phyloP scores from a whole-genome alignment of 108 stramenopile species.

The Licmophora abbreviata region DNA sequence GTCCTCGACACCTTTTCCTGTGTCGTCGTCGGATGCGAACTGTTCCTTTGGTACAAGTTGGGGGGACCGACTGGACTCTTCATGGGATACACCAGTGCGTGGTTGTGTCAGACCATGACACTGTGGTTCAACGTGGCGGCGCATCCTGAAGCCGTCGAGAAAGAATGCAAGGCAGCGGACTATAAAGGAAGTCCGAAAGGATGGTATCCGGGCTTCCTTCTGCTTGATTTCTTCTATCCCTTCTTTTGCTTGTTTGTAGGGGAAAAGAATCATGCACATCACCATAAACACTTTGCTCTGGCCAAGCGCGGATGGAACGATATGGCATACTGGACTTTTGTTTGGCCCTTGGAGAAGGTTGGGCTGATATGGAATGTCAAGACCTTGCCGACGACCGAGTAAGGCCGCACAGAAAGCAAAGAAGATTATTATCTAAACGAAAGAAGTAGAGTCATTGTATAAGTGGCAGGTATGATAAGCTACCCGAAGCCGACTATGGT shows the following conservation, averaged over 20 bases:
- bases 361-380: slow-evolving; percentile 40
- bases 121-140: slow-evolving; percentile 52
- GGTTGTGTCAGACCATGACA: slow-evolving; percentile 39
- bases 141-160: slow-evolving; percentile 26
- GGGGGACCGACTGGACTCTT: slow-evolving; percentile 33
- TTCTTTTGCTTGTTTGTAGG: slow-evolving; percentile 16
- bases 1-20: slow-evolving; percentile 38
- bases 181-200: slow-evolving; percentile 16
- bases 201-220: slow-evolving; percentile 23
- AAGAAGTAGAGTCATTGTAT: too few relatives aligned
- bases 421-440: too few relatives aligned
- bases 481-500: too few relatives aligned
- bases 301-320: slow-evolving; percentile 29
- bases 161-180: slow-evolving; percentile 18
- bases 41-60: slow-evolving; percentile 10
- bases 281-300: slow-evolving; percentile 30
- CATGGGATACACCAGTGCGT: slow-evolving; percentile 29
- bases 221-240: slow-evolving; percentile 22
- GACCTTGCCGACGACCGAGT: too few relatives aligned
- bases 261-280: slow-evolving; percentile 31
- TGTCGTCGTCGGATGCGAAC: slow-evolving; percentile 15
- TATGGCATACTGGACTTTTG: slow-evolving; percentile 25
- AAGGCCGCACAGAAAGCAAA: too few relatives aligned
- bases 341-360: slow-evolving; percentile 22
- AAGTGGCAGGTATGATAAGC: too few relatives aligned